Percentiles rank a stretch among this genome's conserved stretches.
Conservation (phyloP, 495 filamentous ascomycete species). For the Xylaria flabelliformis region DNA sequence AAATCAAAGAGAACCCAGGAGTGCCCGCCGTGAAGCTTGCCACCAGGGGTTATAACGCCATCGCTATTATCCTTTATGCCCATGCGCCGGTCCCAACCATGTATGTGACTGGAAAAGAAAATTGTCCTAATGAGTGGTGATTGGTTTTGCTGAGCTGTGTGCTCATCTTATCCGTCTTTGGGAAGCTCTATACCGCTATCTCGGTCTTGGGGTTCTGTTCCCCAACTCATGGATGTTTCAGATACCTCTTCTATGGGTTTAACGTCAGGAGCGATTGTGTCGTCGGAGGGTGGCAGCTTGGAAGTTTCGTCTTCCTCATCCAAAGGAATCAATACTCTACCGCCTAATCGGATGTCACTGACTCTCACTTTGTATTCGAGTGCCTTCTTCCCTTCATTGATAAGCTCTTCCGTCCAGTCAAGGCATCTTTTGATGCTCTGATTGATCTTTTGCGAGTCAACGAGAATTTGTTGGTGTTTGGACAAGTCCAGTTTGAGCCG, state of each 20-base stretch:
- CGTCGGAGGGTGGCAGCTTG: slow-evolving; percentile 30
- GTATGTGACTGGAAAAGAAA: slow-evolving; percentile 33
- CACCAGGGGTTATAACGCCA: slow-evolving; percentile 28
- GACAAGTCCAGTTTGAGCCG: slow-evolving; percentile 80
- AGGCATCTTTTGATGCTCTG: slow-evolving; percentile 89
- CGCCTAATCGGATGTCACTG: slow-evolving; percentile 80
- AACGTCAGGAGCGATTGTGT: slow-evolving; percentile 32
- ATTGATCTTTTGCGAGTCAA: slow-evolving; percentile 92
- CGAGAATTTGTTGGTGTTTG: slow-evolving; percentile 84
- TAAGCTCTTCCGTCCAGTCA: slow-evolving; percentile 84
- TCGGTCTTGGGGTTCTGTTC: slow-evolving; percentile 53
- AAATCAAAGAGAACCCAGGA: slow-evolving; percentile 3
- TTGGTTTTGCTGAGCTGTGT: slow-evolving; percentile 13
- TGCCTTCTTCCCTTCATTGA: slow-evolving; percentile 84
- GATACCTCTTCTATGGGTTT: slow-evolving; percentile 24
- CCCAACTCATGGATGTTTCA: slow-evolving; percentile 36
- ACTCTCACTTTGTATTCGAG: slow-evolving; percentile 78
- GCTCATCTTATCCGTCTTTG: slow-evolving; percentile 37
- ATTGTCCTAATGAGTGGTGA: slow-evolving; percentile 28
- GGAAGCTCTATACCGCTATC: slow-evolving; percentile 61
- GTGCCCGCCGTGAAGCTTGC: slow-evolving; percentile 8
- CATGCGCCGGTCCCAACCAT: slow-evolving; percentile 35
- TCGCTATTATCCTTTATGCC: slow-evolving; percentile 32
- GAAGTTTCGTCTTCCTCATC: slow-evolving; percentile 60
- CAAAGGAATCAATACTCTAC: slow-evolving; percentile 75